phyloP scores from a whole-genome alignment of 352 stramenopile species.

The Phytopythium vexans region DNA sequence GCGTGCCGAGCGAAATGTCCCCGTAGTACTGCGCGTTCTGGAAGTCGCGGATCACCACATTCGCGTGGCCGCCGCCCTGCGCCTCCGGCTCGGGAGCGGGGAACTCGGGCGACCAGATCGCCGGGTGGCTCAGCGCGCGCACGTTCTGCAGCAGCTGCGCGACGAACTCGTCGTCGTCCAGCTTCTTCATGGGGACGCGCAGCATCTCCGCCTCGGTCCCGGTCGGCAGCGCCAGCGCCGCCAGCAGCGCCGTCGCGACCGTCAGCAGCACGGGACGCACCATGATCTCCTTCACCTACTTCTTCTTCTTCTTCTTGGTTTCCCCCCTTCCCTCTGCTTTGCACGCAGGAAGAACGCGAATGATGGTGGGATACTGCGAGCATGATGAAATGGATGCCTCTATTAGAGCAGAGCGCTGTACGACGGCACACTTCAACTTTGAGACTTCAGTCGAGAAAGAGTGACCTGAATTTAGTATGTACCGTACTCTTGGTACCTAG shows the following conservation, averaged over 20 bases:
- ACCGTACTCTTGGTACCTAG: too few species aligned
- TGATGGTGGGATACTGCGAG: slow-evolving; percentile 1
- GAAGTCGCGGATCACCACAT: slow-evolving; percentile 88
- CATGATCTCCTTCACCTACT: slow-evolving; percentile 6
- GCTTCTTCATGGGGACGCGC: slow-evolving; percentile 70
- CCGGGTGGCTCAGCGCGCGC: slow-evolving; percentile 28
- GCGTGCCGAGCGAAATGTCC: slow-evolving; percentile 87
- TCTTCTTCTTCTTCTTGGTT: too few species aligned
- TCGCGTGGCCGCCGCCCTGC: slow-evolving; percentile 16
- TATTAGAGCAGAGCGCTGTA: neutral
- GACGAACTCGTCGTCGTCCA: slow-evolving; percentile 61
- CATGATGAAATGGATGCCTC: neutral
- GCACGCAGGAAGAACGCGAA: neutral
- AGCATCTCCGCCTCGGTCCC: slow-evolving; percentile 29
- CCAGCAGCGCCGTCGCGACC: slow-evolving; percentile 13
- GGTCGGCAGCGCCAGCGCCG: slow-evolving; percentile 2
- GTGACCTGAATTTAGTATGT: too few species aligned
- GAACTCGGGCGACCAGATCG: slow-evolving; percentile 47
- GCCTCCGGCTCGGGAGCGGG: slow-evolving; percentile 1
- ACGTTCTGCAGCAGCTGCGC: slow-evolving; percentile 49
- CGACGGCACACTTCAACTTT: slow-evolving; percentile 4
- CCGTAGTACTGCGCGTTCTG: slow-evolving; percentile 96
- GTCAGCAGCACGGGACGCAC: slow-evolving; percentile 19
- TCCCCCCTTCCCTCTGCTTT: neutral
- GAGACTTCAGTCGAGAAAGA: too few species aligned